Conservation (phyloP, 2,329 filamentous ascomycete species). For the Penicillium sp. region DNA sequence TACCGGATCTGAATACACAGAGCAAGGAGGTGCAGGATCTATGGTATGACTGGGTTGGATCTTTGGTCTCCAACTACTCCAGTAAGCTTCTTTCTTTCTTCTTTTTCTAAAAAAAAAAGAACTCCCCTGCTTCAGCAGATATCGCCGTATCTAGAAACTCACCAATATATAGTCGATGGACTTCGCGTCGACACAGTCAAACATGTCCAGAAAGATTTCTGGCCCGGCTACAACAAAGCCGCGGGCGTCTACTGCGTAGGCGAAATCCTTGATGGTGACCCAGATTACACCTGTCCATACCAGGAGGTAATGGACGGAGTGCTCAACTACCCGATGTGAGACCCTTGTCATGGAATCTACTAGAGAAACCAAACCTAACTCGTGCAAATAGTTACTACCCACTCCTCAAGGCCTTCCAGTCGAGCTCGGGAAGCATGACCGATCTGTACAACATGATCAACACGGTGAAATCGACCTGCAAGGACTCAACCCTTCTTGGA, state of each 20-base stretch:
- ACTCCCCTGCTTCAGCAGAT: background rate
- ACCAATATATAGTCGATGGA: slow-evolving; percentile 37
- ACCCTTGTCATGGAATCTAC: background rate
- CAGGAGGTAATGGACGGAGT: slow-evolving; percentile 41
- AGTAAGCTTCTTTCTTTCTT: slow-evolving; percentile 39
- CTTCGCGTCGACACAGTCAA: slow-evolving; percentile 46
- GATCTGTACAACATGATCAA: slow-evolving; percentile 28
- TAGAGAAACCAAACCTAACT: background rate
- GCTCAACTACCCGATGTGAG: slow-evolving; percentile 41
- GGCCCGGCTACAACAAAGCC: slow-evolving; percentile 34
- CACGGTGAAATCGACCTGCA: slow-evolving; percentile 26
- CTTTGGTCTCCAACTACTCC: slow-evolving; percentile 28
- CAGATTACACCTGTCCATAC: slow-evolving; percentile 37
- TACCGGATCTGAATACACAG: slow-evolving; percentile 56
- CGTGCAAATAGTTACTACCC: slow-evolving; percentile 16
- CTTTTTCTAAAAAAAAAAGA: too few species aligned
- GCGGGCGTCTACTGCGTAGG: slow-evolving; percentile 43
- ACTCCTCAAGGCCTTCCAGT: slow-evolving; percentile 28
- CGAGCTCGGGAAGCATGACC: slow-evolving; percentile 24
- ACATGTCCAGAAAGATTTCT: slow-evolving; percentile 43
- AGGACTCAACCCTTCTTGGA: slow-evolving; percentile 42
- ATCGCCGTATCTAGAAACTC: background rate
- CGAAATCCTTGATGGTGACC: slow-evolving; percentile 39
- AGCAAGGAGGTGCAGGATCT: slow-evolving; percentile 41
- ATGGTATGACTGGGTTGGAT: slow-evolving; percentile 52